Base-by-base conservation (phyloP, 2,329 filamentous ascomycete species). In the Xylaria hypoxylon region DNA sequence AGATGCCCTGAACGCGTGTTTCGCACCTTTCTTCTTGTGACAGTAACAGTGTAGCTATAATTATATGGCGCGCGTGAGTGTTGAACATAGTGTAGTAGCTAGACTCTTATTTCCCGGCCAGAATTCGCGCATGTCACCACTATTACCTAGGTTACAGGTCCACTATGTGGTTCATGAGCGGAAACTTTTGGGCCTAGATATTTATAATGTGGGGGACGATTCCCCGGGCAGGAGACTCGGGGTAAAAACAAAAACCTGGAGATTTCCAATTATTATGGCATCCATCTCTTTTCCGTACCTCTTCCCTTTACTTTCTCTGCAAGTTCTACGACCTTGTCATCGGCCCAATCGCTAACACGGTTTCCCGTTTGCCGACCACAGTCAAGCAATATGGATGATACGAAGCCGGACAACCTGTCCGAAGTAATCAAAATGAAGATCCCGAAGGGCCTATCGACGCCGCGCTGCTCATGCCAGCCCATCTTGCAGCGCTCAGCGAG, bases 401-500 rank as follows among this genome's bases (percentile, higher is more conserved):
- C 51, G 13, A 69, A 69, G 62, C 51, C 17, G 3, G 64, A 60
- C 24, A 64, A 57, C 45, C 6, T 55, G 15, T 61, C 64, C 11
- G 67, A 67, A 13, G 38, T 64, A 15, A 35, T 67, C 28, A 69
- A 47, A 47, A 62, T 44, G 58, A 52, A 35, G 55, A 63, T n/a
- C 17, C 7, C 11, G 57, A 44, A 52, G 44, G 33, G 15, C 44
- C 44, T 6, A 17, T 35, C 15, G 31, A 48, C 15, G 33, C 44
- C 33, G 60, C 45, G 33, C 22, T 57, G 38, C 26, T 55, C 22
- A 71, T 75, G 71, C 73, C 71, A 5, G 62, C 59, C 15, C 65
- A 59, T 31, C 62, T 75, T 17, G 71, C 71, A 24, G 62, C 69
- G 5, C 68, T 74, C 1, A 59, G 38, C 22, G 38, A 62, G 13